phyloP scores from a whole-genome alignment of 257 asterid genomes.

The Lavandula angustifolia region DNA sequence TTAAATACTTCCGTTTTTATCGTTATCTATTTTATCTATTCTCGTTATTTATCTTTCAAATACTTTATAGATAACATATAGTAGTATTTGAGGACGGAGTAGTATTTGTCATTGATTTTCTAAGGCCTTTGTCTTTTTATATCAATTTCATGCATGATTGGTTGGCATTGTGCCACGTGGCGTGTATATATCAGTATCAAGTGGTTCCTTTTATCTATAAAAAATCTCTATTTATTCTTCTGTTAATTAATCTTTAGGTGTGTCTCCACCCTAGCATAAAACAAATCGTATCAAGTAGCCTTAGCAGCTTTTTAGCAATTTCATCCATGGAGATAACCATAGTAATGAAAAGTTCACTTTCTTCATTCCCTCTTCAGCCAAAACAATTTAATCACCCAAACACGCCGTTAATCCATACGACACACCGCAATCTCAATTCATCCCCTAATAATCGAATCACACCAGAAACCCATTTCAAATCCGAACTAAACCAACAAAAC shows the following conservation, averaged over 20 bases:
- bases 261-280: no score
- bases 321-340: constrained; percentile 38
- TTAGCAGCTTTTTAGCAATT: neutral
- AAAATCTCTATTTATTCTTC: no score
- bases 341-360: constrained; percentile 24
- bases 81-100: no score
- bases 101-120: no score
- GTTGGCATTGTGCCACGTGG: constrained; percentile 21
- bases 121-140: no score
- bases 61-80: no score
- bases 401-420: neutral
- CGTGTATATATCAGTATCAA: neutral
- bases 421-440: constrained; percentile 4
- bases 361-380: constrained; percentile 23
- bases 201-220: no score
- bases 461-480: constrained; percentile 24
- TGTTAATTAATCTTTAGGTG: no score
- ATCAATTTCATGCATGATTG: neutral
- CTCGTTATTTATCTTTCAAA: no score
- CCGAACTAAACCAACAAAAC: constrained; percentile 23
- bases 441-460: neutral
- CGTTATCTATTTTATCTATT: no score
- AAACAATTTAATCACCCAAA: constrained; percentile 18
- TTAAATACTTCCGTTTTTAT: no score
- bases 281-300: neutral